Base-by-base conservation (phyloP, 2,329 filamentous ascomycete genomes). In the Hirsutella rhossiliensis region DNA sequence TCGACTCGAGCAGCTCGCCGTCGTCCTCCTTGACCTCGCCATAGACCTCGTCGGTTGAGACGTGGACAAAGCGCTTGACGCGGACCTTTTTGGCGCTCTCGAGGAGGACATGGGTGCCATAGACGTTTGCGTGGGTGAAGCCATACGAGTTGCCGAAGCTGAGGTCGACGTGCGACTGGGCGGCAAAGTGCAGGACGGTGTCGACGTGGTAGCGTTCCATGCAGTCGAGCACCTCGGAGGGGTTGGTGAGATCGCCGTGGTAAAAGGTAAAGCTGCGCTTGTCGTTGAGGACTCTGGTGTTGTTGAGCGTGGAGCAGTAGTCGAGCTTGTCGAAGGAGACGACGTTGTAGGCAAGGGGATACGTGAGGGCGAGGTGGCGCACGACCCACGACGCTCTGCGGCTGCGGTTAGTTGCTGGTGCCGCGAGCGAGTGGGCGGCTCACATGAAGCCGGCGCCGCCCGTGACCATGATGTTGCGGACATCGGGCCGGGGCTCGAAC, bases 401-500 rank as follows among this genome's bases (percentile, higher is more conserved):
- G 37, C 20, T 37, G 36, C 28, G 13, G 15, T 38, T 17, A 34
- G 40, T 7, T 12, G 3, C 3, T 27, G 23, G 23, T 27, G 23
- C 23, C 23, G 9, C 6, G 23, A 23, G 32, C 20, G 30, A 28
- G 17, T 11, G 17, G 20, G 17, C 20, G 48, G 63, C 81, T 62
- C 69, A 87, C 84, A 90, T 89, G 69, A 92, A 92, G 53, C 86
- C 86, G 49, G 84, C 85, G 43, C 85, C 86, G 41, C 86, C 86
- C 18, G 86, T 90, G 50, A 92, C 75, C 73, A 90, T 81, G 54
- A 90, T 88, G 57, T 87, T 89, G 62, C 77, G 82, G 44, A 85
- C 78, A 61, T 83, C 78, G 20, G 72, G 67, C 5, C 81, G 67
- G 38, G 83, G 78, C 55, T 81, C 76, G 52, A 84, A 89, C 50